Evolutionary conservation across 352 stramenopile genomes (phyloP).

Genomic region (Aphanomyces invadans): DNA sequence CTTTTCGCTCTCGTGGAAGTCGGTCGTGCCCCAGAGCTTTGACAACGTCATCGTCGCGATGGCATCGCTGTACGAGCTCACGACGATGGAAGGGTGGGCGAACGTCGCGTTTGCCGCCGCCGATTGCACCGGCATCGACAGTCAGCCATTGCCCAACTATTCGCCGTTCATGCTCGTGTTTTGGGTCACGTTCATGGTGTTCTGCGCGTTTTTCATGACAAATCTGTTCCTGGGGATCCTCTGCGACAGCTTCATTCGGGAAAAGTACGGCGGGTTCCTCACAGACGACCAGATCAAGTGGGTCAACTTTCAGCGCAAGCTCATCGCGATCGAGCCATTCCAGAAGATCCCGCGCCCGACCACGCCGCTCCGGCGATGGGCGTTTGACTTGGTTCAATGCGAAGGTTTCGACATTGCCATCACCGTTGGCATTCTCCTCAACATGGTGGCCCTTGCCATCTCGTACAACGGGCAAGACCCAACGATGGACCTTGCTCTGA

Average conservation of each 20-base stretch:
- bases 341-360: conserved; percentile 46
- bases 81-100: conserved; percentile 88
- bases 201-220: conserved; percentile 90
- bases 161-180: conserved; percentile 75
- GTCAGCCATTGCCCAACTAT: conserved; percentile 85
- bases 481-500: conserved; percentile 48
- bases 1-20: conserved; percentile 41
- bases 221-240: conserved; percentile 93
- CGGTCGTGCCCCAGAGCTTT: conserved; percentile 59
- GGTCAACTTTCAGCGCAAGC: conserved; percentile 71
- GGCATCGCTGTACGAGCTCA: conserved; percentile 89
- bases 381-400: conserved; percentile 62
- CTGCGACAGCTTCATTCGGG: conserved; percentile 92
- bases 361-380: conserved; percentile 37
- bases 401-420: conserved; percentile 82
- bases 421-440: conserved; percentile 85
- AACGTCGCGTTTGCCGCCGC: conserved; percentile 88
- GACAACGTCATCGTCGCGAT: conserved; percentile 78
- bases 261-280: conserved; percentile 59
- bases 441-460: conserved; percentile 79
- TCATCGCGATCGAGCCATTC: conserved; percentile 53
- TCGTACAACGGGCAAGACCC: conserved; percentile 79
- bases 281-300: conserved; percentile 88
- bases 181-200: conserved; percentile 87
- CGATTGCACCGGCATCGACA: conserved; percentile 82